Conservation (phyloP, 148 eudicot genomes). For the Simmondsia chinensis region DNA sequence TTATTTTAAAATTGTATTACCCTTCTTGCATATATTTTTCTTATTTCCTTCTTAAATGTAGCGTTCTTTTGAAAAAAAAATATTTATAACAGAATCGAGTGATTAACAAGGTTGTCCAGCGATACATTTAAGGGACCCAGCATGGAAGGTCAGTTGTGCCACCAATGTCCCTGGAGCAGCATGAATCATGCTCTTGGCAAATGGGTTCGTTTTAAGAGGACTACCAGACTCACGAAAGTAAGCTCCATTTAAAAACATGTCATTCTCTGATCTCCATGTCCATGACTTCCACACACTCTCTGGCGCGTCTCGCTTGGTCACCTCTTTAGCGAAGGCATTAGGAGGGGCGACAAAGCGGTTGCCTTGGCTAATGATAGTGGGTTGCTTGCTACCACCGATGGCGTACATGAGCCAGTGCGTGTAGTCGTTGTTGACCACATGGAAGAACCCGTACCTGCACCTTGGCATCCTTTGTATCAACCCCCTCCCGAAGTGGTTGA, state of each 20-base stretch:
- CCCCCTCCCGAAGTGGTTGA: constrained; percentile 63
- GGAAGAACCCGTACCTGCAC: constrained; percentile 59
- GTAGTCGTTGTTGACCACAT: constrained; percentile 73
- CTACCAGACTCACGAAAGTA: constrained; percentile 30
- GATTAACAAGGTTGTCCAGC: no score
- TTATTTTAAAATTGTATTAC: no score
- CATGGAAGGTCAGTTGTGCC: no score
- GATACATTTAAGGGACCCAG: no score
- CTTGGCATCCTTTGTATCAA: constrained; percentile 73
- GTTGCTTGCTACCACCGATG: constrained; percentile 55
- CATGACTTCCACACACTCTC: no score
- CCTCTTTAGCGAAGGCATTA: constrained; percentile 39
- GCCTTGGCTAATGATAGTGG: constrained; percentile 62
- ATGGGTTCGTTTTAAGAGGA: no score
- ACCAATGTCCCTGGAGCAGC: no score
- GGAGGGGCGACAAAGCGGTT: constrained; percentile 58
- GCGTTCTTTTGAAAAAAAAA: no score
- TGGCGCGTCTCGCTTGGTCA: constrained; percentile 32
- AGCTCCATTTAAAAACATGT: constrained; percentile 42
- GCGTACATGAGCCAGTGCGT: constrained; percentile 77
- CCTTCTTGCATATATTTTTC: no score
- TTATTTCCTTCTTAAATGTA: no score
- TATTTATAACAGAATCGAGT: no score
- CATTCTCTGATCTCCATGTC: constrained; percentile 48
- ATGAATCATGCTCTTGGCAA: no score